These are phyloP conservation scores for Phyllosticta citribraziliensis DNA, from an alignment of 2,329 filamentous ascomycete genomes.

Conservation along the genomic window DNA sequence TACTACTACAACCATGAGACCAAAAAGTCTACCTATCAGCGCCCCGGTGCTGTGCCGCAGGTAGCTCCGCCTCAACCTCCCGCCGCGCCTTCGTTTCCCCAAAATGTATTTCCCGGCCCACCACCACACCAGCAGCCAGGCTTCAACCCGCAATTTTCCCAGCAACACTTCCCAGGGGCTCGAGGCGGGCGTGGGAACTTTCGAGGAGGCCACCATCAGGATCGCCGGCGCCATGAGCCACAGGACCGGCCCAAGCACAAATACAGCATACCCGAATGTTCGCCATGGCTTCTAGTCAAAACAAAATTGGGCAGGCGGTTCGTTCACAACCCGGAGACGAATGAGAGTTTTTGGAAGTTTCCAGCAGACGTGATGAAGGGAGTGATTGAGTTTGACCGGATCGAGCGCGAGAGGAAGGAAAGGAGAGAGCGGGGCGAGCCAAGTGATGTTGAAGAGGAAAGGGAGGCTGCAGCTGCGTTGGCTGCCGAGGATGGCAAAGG, in stretches of 20 bases:
- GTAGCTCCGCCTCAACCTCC: constrained; percentile 6
- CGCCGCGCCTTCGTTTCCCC: not conserved
- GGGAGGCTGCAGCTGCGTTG: constrained; percentile 21
- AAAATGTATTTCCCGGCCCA: constrained; percentile 18
- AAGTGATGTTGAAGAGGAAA: constrained; percentile 24
- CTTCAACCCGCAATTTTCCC: constrained; percentile 39
- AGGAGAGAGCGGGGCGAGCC: constrained; percentile 37
- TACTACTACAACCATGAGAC: constrained; percentile 83
- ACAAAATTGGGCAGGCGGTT: constrained; percentile 86
- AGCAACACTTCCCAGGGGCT: constrained; percentile 14
- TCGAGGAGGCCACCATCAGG: constrained; percentile 45
- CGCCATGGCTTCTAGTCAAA: constrained; percentile 85
- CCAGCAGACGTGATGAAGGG: constrained; percentile 76
- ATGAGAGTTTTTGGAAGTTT: constrained; percentile 91
- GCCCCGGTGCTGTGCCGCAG: constrained; percentile 41
- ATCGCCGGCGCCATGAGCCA: constrained; percentile 57
- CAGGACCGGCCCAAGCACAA: constrained; percentile 74
- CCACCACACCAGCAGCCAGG: constrained; percentile 23
- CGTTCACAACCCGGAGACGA: constrained; percentile 77
- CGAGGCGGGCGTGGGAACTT: constrained; percentile 35
- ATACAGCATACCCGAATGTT: constrained; percentile 66
- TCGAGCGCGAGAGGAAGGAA: constrained; percentile 62
- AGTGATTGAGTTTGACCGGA: constrained; percentile 54
- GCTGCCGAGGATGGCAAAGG: constrained; percentile 17
- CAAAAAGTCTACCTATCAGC: constrained; percentile 78